phyloP scores from a whole-genome alignment of 495 filamentous ascomycete species.

The Penicillium atrosanguineum region DNA sequence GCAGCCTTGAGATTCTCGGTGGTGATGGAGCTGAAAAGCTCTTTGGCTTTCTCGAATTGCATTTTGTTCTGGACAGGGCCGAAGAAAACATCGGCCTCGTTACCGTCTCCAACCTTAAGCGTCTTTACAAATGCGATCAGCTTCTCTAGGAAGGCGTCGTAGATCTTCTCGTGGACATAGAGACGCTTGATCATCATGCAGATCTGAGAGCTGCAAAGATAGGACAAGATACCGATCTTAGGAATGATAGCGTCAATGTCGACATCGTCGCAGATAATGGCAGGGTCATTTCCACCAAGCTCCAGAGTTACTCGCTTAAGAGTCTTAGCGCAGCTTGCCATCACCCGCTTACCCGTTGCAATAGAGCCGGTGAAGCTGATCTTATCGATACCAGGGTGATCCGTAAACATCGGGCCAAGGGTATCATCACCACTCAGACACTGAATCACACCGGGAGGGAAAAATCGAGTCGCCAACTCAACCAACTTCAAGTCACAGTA shows the following conservation, averaged over 20 bases:
- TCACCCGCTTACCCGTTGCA: slow-evolving; percentile 61
- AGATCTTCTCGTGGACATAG: slow-evolving; percentile 67
- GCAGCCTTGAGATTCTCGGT: slow-evolving; percentile 44
- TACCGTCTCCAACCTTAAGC: slow-evolving; percentile 47
- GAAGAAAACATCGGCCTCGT: slow-evolving; percentile 40
- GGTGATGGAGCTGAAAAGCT: slow-evolving; percentile 46
- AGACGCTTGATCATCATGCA: slow-evolving; percentile 64
- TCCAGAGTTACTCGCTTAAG: slow-evolving; percentile 62
- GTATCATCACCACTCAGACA: slow-evolving; percentile 64
- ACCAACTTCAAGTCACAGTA: slow-evolving; percentile 64
- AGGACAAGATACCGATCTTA: slow-evolving; percentile 45
- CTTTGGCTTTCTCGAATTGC: slow-evolving; percentile 56
- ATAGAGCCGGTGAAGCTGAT: slow-evolving; percentile 69
- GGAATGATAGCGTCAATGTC: slow-evolving; percentile 60
- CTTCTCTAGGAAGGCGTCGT: slow-evolving; percentile 55
- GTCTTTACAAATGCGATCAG: slow-evolving; percentile 55
- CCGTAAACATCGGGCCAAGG: slow-evolving; percentile 57
- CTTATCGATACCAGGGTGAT: slow-evolving; percentile 62
- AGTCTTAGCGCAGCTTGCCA: slow-evolving; percentile 57
- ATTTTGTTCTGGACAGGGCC: slow-evolving; percentile 60
- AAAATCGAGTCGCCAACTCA: slow-evolving; percentile 57
- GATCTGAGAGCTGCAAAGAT: slow-evolving; percentile 56
- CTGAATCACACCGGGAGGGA: slow-evolving; percentile 67
- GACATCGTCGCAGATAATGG: slow-evolving; percentile 63
- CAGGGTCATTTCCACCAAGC: slow-evolving; percentile 67